These are phyloP conservation scores for Helianthus annuus DNA, from an alignment of 129 eudicot species.

Conservation along the genomic window HanXRQr2.0-SUNRISE NC_035433.2:36211425-36211924, in stretches of 20 bases:
- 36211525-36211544: too few species aligned
- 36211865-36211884: slow-evolving; percentile 81
- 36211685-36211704: slow-evolving; percentile 19
- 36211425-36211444: too few species aligned
- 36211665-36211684: slow-evolving; percentile 1
- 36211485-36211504: too few species aligned
- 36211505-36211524: too few species aligned
- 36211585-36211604: not conserved
- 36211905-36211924: slow-evolving; percentile 74
- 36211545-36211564: too few species aligned
- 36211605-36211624: not conserved
- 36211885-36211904: slow-evolving; percentile 90
- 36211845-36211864: slow-evolving; percentile 86
- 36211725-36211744: slow-evolving; percentile 87
- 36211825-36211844: slow-evolving; percentile 64
- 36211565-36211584: not conserved
- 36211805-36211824: slow-evolving; percentile 73
- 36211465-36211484: too few species aligned
- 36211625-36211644: not conserved
- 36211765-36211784: slow-evolving; percentile 86
- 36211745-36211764: slow-evolving; percentile 90
- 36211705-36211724: slow-evolving; percentile 5
- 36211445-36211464: too few species aligned
- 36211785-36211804: slow-evolving; percentile 92
- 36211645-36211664: not conserved